These are phyloP conservation scores for Fraxinus sp. DNA, from an alignment of 305 asterid genomes.

Conservation along the genomic window DNA sequence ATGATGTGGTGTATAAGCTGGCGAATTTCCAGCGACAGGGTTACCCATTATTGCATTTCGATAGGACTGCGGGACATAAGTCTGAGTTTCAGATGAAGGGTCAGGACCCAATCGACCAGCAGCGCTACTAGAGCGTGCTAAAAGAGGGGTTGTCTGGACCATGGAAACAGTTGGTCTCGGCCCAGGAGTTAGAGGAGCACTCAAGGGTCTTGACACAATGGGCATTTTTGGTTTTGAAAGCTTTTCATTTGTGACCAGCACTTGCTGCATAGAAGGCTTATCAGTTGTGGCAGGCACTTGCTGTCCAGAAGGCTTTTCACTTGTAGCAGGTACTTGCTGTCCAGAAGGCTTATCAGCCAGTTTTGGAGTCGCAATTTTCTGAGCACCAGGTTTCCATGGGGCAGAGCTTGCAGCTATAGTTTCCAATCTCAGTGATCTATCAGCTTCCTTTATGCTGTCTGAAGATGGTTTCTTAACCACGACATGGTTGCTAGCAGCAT, in stretches of 20 bases:
- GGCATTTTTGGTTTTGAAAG: conserved; percentile 34
- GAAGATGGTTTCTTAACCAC: conserved; percentile 32
- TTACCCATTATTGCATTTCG: conserved; percentile 81
- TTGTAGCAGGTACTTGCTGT: background rate
- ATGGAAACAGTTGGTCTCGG: conserved; percentile 53
- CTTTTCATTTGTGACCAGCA: conserved; percentile 35
- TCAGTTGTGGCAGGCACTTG: background rate
- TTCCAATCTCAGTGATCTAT: conserved; percentile 29
- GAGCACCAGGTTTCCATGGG: conserved; percentile 35
- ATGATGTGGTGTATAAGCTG: conserved; percentile 53
- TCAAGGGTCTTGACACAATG: conserved; percentile 68
- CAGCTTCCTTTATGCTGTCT: conserved; percentile 43
- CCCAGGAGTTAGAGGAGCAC: conserved; percentile 71
- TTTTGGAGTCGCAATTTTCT: conserved; percentile 35
- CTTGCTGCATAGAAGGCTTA: conserved; percentile 24
- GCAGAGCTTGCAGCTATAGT: conserved; percentile 40
- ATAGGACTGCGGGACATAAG: conserved; percentile 58
- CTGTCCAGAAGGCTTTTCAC: conserved; percentile 27
- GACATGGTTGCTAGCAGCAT: background rate
- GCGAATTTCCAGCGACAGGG: conserved; percentile 43
- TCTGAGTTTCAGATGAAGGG: conserved; percentile 44
- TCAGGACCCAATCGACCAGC: conserved; percentile 79
- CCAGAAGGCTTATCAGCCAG: conserved; percentile 17
- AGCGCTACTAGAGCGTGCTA: conserved; percentile 74
- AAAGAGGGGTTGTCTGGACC: conserved; percentile 53